Evolutionary conservation across 768 basidiomycete species (phyloP), one percentile per base, ranked within the genome.

Genomic region (Antrodiella citrinella): DNA sequence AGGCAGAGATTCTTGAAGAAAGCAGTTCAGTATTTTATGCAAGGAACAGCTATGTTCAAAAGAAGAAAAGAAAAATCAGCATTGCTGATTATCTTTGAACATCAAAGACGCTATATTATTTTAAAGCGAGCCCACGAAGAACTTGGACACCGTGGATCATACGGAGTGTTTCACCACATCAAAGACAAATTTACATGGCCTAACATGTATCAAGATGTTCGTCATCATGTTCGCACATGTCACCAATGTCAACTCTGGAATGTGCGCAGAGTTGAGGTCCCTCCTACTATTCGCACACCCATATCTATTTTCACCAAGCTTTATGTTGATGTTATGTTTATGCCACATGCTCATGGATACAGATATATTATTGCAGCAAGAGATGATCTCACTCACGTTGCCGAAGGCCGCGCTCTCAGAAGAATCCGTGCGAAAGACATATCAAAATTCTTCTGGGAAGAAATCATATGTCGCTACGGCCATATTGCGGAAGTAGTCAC

Each of bases 391-490:
- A 60, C 66, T 2, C 51, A 58, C 46, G 54, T 50, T 9, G 48
- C 55, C 30, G 51, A 49, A 47, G 47, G 22, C 11, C 22, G 22
- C 9, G 47, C 39, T 15, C 35, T 23, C 3, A 26, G 26, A 1
- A 50, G 49, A 2, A 45, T 50, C 13, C 57, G 53, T 12, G 52
- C 61, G 0, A n/a, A 47, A 3, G 43, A 26, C 0, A 51, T 63
- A 26, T 62, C 60, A 7, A 53, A 55, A 11, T 69, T 70, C 47
- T 59, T 70, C 9, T 69, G 60, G 38, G 58, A 67, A 41, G 50
- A 59, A 18, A 54, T 68, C 22, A 60, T 65, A 13, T 65, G 56
- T 51, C 55, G 59, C 3, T 66, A 51, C 55, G 55, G 47, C n/a
- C 59, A 26, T 43, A 43, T 60, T 21, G 54, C 55, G 11, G 49